Evolutionary conservation across 768 basidiomycete species (phyloP), one percentile per base, ranked within the genome.

Genomic region (Phanerochaete sordida): DNA sequence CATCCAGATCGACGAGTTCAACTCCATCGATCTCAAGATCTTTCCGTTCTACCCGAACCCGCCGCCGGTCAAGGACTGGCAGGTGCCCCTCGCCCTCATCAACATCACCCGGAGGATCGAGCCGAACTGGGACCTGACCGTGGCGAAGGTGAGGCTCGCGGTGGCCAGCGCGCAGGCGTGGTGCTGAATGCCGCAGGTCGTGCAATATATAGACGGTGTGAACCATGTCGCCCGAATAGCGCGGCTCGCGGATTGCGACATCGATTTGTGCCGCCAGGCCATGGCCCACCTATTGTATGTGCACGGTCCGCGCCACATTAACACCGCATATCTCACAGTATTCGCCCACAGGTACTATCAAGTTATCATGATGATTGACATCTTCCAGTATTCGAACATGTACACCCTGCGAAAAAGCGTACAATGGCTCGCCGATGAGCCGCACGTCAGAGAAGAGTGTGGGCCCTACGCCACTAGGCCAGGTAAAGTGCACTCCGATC

Each of bases 21-120:
- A 95, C 69, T 93, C 94, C 1, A 90, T 98, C 57, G 95, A 98
- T 69, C 74, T 99, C 64, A 95, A 96, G 72, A 91, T 98, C 46
- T 94, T 98, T 62, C 96, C 97, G 0, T 96, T 95, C 74, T 95
- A 95, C 66, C 94, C 93, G 23, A 98, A 98, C 66, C 96, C 97
- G 19, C 89, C 90, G 0, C 77, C 80, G 3, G 92, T 98, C 13
- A 84, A 87, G 63, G 92, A 97, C 67, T 99, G 97, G 97, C 87
- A 91, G 77, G 97, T 98, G 1, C 97, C 97, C 0, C 77, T 98
- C 7, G 86, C 94, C 1, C 79, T 98, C 6, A 91, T 97, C 60
- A 88, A 92, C 67, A 77, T 98, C 30, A 77, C 83, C 1, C 90
- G 85, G 64, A 79, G 94, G 61, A 81, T 88, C 30, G 93, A 97